phyloP scores from a whole-genome alignment of 2,329 filamentous ascomycete species.

The Calonectria pseudoreteaudii region DNA sequence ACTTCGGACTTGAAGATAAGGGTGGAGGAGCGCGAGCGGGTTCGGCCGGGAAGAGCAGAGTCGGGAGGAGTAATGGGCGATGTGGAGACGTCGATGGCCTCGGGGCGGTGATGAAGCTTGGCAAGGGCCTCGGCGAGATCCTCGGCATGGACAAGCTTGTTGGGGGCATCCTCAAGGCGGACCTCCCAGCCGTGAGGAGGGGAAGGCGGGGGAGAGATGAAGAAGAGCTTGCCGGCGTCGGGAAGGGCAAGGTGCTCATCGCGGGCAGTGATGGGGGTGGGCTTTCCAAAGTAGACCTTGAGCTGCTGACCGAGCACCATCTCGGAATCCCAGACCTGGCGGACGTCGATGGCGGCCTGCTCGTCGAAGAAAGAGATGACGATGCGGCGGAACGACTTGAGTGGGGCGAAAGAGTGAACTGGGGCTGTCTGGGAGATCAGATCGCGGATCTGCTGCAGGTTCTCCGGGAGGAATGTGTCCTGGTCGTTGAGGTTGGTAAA shows the following conservation, averaged over 20 bases:
- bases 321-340: constrained; percentile 80
- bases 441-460: constrained; percentile 78
- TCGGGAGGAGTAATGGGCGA: constrained; percentile 49
- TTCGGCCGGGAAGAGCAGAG: constrained; percentile 42
- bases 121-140: constrained; percentile 75
- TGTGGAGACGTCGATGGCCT: constrained; percentile 52
- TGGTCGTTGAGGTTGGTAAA: constrained; percentile 82
- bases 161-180: constrained; percentile 75
- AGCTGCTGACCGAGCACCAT: constrained; percentile 76
- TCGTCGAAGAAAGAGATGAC: constrained; percentile 81
- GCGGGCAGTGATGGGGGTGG: constrained; percentile 65
- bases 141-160: constrained; percentile 76
- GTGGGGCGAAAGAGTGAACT: constrained; percentile 82
- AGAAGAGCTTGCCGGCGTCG: constrained; percentile 78
- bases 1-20: constrained; percentile 73
- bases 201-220: constrained; percentile 77
- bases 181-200: constrained; percentile 78
- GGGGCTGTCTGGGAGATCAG: constrained; percentile 77
- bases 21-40: constrained; percentile 72
- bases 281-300: constrained; percentile 76
- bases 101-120: constrained; percentile 65
- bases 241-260: constrained; percentile 74
- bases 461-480: constrained; percentile 80
- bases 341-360: constrained; percentile 77
- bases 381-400: constrained; percentile 86